Evolutionary conservation across 2,329 filamentous ascomycete genomes (phyloP), one percentile per base, ranked within the genome.

Genomic region (Trichoderma citrinoviride): DNA sequence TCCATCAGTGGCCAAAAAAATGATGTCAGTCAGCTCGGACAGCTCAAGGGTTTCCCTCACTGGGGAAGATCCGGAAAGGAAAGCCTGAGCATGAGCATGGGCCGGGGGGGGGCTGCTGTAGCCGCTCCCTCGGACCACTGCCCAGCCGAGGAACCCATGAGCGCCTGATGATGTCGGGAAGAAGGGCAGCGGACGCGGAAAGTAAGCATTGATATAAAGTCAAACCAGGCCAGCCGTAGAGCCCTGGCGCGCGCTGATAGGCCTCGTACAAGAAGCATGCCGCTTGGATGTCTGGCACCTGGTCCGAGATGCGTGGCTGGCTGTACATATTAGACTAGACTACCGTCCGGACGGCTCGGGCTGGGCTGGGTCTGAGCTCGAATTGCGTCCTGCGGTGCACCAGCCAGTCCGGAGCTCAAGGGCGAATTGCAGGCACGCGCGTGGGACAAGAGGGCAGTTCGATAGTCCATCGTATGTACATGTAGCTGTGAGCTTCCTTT

Each of bases 331-430:
- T n/a, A n/a, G n/a, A n/a, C n/a, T n/a, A 5, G 57, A 62, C n/a
- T 40, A 19, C 49, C 27, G 49, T 58, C 25, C 43, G 43, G 55
- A 58, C 55, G 43, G 55, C 55, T 58, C 55, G 55, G 54, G 27
- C 43, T 58, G 40, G 54, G 12, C 40, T 57, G 54, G n/a, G 29
- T 14, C 41, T 46, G 8, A 23, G 29, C 21, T 19, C 15, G 25
- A n/a, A 25, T 7, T 17, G 46, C 10, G 7, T 14, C 21, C 29
- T 37, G 2, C 52, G 17, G 49, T 29, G 27, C 19, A 27, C 27
- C 27, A 33, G 49, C 14, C 44, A 47, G 44, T n/a, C 10, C 37
- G 29, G 52, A 54, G 52, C 52, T 54, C 19, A 40, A 40, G 52
- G 52, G 33, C 37, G 33, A 19, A 21, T 54, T 40, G 29, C 33